Conservation (phyloP, 768 basidiomycete species). For the Phaffia australis region DNA sequence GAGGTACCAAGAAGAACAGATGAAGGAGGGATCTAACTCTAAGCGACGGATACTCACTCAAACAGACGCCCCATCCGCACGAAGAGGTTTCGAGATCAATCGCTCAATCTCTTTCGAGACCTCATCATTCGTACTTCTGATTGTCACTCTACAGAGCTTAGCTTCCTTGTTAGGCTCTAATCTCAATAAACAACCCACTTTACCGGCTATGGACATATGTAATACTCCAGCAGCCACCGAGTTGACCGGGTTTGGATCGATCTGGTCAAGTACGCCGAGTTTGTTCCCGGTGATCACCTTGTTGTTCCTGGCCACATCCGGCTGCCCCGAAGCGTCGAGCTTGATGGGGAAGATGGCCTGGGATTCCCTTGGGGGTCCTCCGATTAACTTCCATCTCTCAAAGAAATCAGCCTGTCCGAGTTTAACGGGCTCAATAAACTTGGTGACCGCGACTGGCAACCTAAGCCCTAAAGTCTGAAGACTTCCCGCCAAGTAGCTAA, state of each 20-base stretch:
- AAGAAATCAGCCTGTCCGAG: conserved; percentile 80
- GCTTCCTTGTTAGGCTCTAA: conserved; percentile 93
- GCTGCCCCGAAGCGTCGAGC: conserved; percentile 53
- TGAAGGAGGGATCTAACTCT: no score
- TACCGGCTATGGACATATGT: conserved; percentile 80
- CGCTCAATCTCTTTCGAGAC: conserved; percentile 46
- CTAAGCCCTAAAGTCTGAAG: conserved; percentile 74
- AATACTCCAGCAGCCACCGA: conserved; percentile 91
- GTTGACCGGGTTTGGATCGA: conserved; percentile 92
- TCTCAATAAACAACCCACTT: conserved; percentile 86
- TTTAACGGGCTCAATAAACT: conserved; percentile 89
- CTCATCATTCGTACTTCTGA: conserved; percentile 84
- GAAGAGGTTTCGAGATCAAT: conserved; percentile 35
- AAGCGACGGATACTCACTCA: no score
- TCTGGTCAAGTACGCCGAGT: conserved; percentile 57
- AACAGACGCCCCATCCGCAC: conserved; percentile 2
- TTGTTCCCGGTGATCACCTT: conserved; percentile 68
- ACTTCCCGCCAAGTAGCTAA: conserved; percentile 87
- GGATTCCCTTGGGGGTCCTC: conserved; percentile 84
- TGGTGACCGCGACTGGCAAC: conserved; percentile 74
- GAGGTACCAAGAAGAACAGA: no score
- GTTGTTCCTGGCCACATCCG: conserved; percentile 62
- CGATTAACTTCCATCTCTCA: conserved; percentile 95
- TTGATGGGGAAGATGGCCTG: conserved; percentile 75
- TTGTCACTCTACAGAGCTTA: conserved; percentile 87